These are phyloP conservation scores for Pythium biforme DNA, from an alignment of 352 stramenopile genomes.

Conservation along the genomic window DNA sequence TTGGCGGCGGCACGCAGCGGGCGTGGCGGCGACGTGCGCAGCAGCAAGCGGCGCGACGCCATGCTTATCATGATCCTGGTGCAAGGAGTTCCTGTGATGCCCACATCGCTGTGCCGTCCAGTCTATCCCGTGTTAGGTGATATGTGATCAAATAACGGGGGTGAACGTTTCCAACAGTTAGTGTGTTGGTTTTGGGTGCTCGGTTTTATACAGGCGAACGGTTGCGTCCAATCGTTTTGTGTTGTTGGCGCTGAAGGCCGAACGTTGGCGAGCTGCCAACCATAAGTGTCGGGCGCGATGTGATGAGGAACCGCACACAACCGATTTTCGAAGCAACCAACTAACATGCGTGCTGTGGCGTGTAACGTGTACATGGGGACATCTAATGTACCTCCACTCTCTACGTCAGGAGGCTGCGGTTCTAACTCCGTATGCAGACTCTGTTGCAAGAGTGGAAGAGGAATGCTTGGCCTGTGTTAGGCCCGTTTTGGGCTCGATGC, in stretches of 20 bases:
- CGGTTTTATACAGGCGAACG: not conserved
- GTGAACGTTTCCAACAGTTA: not conserved
- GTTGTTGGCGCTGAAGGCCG: too few relatives aligned
- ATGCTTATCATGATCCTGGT: constrained; percentile 9
- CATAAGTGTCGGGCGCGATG: too few relatives aligned
- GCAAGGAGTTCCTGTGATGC: not conserved
- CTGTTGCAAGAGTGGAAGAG: constrained; percentile 85
- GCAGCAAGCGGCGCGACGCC: constrained; percentile 2
- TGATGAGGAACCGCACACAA: not conserved
- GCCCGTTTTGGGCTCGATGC: constrained; percentile 68
- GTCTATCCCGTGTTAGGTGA: constrained; percentile 5
- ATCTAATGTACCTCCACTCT: constrained; percentile 35
- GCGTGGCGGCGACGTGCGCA: not conserved
- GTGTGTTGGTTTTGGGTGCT: not conserved
- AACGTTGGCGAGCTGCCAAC: not conserved
- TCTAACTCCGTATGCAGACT: constrained; percentile 59
- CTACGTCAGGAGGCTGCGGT: constrained; percentile 81
- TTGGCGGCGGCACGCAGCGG: not conserved
- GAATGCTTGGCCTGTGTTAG: constrained; percentile 57
- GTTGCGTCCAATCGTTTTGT: constrained; percentile 17
- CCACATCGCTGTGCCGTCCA: not conserved
- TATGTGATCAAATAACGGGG: not conserved
- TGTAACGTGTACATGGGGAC: not conserved
- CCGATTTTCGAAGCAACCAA: not conserved
- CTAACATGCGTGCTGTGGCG: not conserved